These are phyloP conservation scores for Pontederia crassipes DNA, from an alignment of 176 grass and related monocot genomes.

Conservation along the genomic window DNA sequence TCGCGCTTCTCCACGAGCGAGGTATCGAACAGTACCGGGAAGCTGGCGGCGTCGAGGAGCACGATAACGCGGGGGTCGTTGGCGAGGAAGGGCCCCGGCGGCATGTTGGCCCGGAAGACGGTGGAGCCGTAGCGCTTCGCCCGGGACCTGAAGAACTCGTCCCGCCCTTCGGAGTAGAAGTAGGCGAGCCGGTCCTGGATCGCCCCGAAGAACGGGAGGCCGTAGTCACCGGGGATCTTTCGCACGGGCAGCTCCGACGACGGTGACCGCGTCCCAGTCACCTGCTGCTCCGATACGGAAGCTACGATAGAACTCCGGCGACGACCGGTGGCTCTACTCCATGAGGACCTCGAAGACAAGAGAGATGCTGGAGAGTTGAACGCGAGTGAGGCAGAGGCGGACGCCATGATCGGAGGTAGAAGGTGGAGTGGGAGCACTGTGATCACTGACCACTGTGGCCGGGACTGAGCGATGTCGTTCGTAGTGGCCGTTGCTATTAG, in stretches of 20 bases:
- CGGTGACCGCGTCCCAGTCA: background rate
- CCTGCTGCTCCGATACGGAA: background rate
- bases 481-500: too few relatives aligned
- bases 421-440: too few relatives aligned
- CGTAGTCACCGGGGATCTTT: conserved; percentile 11
- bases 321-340: too few relatives aligned
- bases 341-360: too few relatives aligned
- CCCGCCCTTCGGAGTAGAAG: conserved; percentile 7
- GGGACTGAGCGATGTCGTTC: too few relatives aligned
- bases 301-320: background rate
- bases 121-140: background rate
- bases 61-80: conserved; percentile 13
- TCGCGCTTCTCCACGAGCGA: conserved; percentile 15
- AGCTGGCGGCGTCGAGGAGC: conserved; percentile 14
- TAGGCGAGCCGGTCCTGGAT: conserved; percentile 10
- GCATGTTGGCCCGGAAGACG: conserved; percentile 16
- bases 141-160: conserved; percentile 12
- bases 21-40: conserved; percentile 11
- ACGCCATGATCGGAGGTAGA: too few relatives aligned
- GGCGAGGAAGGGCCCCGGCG: conserved; percentile 11
- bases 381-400: too few relatives aligned
- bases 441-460: too few relatives aligned
- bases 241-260: conserved; percentile 2
- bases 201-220: conserved; percentile 12
- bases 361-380: too few relatives aligned